Evolutionary conservation across 768 basidiomycete genomes (phyloP), one percentile per base, ranked within the genome.

Genomic region (Boletus subparvulus): DNA sequence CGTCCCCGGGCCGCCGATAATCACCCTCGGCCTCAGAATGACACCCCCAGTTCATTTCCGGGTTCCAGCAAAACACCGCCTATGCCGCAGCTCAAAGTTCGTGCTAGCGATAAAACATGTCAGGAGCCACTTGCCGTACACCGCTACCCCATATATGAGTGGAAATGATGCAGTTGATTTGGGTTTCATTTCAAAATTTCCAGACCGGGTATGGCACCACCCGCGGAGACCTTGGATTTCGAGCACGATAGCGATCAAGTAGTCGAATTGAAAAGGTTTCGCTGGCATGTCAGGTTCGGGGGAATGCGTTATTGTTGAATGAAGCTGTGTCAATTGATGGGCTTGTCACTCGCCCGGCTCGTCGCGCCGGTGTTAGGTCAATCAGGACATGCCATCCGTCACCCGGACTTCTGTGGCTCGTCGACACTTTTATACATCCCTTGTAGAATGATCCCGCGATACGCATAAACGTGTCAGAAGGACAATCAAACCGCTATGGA

Each of bases 221-320:
- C 63, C 64, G 56, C 63, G 60, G 63, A 46, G 51, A 54, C 53
- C 62, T 46, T 50, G 54, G 54, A n/a, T 33, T 36, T 50, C 7
- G 26, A 49, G 26, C 26, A 21, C 19, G 43, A 17, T 37, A 19
- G 32, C 19, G 54, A 47, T 43, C 19, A 0, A 28, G 6, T 14
- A 1, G 39, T 46, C 14, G 45, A 51, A 43, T 41, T 21, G 32
- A 36, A 13, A 57, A 53, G 24, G 17, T 30, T 30, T 47, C 44
- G 45, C 50, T 56, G 45, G 26, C 54, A 40, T 14, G 24, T 47
- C 17, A 35, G 47, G 42, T 46, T 55, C 6, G 40, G 47, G 52
- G 32, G 16, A 24, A 35, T 32, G 12, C 12, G 19, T 39, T 39
- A 11, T 56, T 53, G 37, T 42, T 32, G 49, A 24, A 40, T 21